Evolutionary conservation across 2,329 filamentous ascomycete genomes (phyloP).

Genomic region (Trichophyton rubrum): DNA sequence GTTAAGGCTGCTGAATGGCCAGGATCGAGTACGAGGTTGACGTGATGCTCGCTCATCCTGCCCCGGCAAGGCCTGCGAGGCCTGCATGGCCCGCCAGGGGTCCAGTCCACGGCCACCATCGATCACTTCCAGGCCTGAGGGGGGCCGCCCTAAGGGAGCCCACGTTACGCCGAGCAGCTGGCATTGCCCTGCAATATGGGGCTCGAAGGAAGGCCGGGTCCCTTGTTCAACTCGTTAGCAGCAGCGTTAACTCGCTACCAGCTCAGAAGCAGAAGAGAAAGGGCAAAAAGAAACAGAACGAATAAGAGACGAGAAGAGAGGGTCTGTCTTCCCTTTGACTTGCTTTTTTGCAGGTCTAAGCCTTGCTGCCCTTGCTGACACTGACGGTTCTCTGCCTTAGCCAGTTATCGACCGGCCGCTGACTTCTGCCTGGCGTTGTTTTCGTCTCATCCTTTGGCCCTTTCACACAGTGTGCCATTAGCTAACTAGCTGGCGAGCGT

Average conservation of each 20-base stretch:
- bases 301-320: not conserved
- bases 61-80: not conserved
- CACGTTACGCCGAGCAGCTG: not conserved
- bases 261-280: not conserved
- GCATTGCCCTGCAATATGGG: not conserved
- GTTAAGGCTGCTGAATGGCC: not conserved
- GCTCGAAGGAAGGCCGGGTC: not conserved
- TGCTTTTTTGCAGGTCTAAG: constrained; percentile 1
- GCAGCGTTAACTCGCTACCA: no score
- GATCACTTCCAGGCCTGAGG: not conserved
- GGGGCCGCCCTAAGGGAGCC: not conserved
- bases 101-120: not conserved
- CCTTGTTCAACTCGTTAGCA: no score
- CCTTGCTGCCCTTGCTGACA: not conserved
- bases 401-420: not conserved
- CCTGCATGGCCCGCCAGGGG: not conserved
- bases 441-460: not conserved
- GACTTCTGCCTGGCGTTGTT: not conserved
- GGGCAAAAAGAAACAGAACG: not conserved
- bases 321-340: not conserved
- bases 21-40: not conserved
- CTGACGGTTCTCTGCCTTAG: not conserved
- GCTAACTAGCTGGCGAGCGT: not conserved
- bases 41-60: not conserved
- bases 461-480: not conserved